A percentile compares a stretch with the other conserved stretches of the same genome.
These are phyloP conservation scores for Eustoma russellianum DNA, from an alignment of 257 asterid genomes.

Conservation along the genomic window DNA sequence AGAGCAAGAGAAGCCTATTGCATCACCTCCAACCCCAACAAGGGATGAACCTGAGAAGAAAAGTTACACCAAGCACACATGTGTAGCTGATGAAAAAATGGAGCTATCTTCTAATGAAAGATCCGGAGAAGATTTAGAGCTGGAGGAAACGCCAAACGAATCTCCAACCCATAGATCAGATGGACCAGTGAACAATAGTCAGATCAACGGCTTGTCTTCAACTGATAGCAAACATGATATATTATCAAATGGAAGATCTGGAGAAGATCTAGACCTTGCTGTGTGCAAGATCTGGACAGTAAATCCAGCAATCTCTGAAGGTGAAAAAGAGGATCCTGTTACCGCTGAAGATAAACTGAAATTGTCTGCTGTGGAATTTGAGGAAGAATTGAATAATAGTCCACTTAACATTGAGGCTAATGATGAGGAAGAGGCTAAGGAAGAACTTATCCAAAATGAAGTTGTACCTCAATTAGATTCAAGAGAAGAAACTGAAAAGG, in stretches of 20 bases:
- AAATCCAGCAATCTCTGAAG: not conserved
- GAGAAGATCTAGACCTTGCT: constrained; percentile 8
- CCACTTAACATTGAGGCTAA: constrained; percentile 15
- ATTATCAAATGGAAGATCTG: constrained; percentile 17
- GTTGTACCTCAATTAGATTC: constrained; percentile 20
- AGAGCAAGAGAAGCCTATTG: constrained; percentile 44
- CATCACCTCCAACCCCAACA: constrained; percentile 15
- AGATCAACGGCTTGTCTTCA: constrained; percentile 10
- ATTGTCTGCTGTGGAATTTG: constrained; percentile 18
- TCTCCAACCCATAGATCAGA: constrained; percentile 11
- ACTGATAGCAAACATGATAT: constrained; percentile 6
- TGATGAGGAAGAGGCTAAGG: constrained; percentile 20
- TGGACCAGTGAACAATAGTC: constrained; percentile 20
- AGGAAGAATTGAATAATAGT: constrained; percentile 20
- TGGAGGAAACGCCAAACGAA: constrained; percentile 12
- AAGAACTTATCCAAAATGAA: constrained; percentile 14
- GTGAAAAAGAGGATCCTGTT: constrained; percentile 12
- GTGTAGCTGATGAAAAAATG: constrained; percentile 9
- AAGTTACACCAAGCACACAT: constrained; percentile 10
- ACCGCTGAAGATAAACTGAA: constrained; percentile 19
- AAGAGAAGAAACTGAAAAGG: constrained; percentile 19
- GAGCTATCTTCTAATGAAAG: constrained; percentile 14
- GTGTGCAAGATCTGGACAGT: no score
- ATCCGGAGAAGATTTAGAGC: constrained; percentile 22
- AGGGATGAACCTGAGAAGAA: constrained; percentile 19